Percentiles rank a stretch among this genome's conserved stretches.
phyloP scores from a whole-genome alignment of 2,329 filamentous ascomycete genomes.

The Ophiocordyceps sinensis region DNA sequence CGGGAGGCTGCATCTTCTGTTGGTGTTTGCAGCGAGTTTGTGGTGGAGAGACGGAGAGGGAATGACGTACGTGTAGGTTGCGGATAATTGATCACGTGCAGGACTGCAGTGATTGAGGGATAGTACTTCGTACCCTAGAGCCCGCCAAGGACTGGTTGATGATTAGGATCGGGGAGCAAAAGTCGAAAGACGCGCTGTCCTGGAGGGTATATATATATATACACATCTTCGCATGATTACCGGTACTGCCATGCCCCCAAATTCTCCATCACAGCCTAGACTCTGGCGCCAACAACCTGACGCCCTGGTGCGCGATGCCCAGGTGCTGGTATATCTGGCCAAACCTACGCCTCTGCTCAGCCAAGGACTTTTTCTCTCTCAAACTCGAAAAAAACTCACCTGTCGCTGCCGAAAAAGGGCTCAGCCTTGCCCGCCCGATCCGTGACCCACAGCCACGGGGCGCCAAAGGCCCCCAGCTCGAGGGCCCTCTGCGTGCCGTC shows the following conservation, averaged over 20 bases:
- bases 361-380: neutral
- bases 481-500: conserved; percentile 46
- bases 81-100: too few species aligned
- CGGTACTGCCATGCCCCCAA: too few species aligned
- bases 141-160: too few species aligned
- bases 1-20: conserved; percentile 23
- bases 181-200: too few species aligned
- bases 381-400: conserved; percentile 22
- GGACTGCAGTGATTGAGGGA: too few species aligned
- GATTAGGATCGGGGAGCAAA: too few species aligned
- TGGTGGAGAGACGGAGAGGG: too few species aligned
- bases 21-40: too few species aligned
- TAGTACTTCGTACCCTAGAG: too few species aligned
- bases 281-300: conserved; percentile 20
- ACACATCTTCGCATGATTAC: too few species aligned
- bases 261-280: conserved; percentile 18
- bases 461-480: conserved; percentile 56
- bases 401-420: conserved; percentile 66
- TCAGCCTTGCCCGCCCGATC: conserved; percentile 43
- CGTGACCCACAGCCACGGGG: conserved; percentile 60
- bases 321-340: conserved; percentile 55
- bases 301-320: conserved; percentile 41
- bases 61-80: too few species aligned
- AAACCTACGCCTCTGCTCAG: conserved; percentile 29
- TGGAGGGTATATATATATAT: too few species aligned